phyloP scores from a whole-genome alignment of 371 early-diverging fungal genomes.

The Chytridium lagenaria region DNA sequence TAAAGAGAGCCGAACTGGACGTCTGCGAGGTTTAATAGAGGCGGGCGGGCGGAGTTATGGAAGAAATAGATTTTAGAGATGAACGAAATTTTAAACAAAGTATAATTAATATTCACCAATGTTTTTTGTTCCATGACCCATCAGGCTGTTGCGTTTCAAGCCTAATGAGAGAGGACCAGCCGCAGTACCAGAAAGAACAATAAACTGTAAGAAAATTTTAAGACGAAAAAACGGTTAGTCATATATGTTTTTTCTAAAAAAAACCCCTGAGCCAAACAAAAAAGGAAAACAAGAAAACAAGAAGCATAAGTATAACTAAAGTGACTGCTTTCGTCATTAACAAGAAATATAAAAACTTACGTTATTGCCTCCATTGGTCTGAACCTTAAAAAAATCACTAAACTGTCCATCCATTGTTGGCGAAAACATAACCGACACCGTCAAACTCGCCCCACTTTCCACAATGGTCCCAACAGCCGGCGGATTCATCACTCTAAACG shows the following conservation, averaged over 20 bases:
- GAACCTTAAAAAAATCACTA: background rate
- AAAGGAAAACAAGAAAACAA: background rate
- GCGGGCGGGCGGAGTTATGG: too few relatives aligned
- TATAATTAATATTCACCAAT: background rate
- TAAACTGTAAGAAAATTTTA: background rate
- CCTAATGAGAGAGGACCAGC: slow-evolving; percentile 13
- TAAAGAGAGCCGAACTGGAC: background rate
- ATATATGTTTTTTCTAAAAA: too few relatives aligned
- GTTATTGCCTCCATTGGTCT: slow-evolving; percentile 9
- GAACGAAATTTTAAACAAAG: background rate
- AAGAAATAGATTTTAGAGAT: too few relatives aligned
- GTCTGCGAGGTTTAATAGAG: too few relatives aligned
- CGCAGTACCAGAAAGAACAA: background rate
- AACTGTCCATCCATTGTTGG: slow-evolving; percentile 1
- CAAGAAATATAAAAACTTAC: background rate
- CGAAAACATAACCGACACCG: background rate
- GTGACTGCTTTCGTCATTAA: background rate
- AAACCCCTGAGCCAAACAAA: background rate
- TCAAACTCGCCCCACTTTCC: background rate
- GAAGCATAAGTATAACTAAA: background rate
- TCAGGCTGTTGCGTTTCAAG: background rate
- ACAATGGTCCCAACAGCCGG: background rate
- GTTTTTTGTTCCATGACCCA: background rate
- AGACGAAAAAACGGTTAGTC: background rate
- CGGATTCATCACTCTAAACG: slow-evolving; percentile 13